Evolutionary conservation across 2,329 filamentous ascomycete species (phyloP).

Genomic region (Cladophialophora chaetospira): DNA sequence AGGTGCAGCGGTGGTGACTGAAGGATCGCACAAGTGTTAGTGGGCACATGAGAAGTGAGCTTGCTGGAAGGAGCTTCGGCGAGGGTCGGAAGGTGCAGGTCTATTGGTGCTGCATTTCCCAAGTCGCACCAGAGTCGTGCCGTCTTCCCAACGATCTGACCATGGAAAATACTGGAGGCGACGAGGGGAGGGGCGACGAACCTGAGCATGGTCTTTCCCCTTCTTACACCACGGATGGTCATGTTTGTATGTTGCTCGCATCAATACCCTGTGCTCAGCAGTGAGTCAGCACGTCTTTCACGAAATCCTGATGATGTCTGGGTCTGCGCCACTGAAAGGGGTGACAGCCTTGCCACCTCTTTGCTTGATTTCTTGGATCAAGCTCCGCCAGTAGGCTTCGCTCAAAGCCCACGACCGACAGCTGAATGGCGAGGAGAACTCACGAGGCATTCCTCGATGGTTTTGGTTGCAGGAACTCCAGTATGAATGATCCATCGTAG

Average conservation of each 20-base stretch:
- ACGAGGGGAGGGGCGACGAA: neutral
- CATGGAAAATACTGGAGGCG: neutral
- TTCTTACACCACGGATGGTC: constrained; percentile 19
- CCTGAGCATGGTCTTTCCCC: constrained; percentile 18
- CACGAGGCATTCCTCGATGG: constrained; percentile 23
- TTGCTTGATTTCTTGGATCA: too few relatives aligned
- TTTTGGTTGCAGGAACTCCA: constrained; percentile 23
- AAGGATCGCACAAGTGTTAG: neutral
- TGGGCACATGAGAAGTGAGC: neutral
- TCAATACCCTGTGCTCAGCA: constrained; percentile 14
- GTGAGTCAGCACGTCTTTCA: neutral
- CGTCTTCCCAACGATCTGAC: neutral
- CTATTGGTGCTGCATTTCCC: neutral
- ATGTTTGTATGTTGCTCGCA: constrained; percentile 22
- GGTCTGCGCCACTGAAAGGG: neutral
- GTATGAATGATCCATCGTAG: constrained; percentile 19
- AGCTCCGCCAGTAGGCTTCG: too few relatives aligned
- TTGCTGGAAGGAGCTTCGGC: neutral
- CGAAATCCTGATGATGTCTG: neutral
- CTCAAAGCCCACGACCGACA: too few relatives aligned
- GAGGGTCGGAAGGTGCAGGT: neutral
- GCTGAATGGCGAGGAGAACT: constrained; percentile 1
- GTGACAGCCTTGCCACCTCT: neutral
- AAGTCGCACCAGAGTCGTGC: neutral
- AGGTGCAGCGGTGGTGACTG: constrained; percentile 27